Conservation (phyloP, 305 asterid genomes). For the Fraxinus baroniana region DNA sequence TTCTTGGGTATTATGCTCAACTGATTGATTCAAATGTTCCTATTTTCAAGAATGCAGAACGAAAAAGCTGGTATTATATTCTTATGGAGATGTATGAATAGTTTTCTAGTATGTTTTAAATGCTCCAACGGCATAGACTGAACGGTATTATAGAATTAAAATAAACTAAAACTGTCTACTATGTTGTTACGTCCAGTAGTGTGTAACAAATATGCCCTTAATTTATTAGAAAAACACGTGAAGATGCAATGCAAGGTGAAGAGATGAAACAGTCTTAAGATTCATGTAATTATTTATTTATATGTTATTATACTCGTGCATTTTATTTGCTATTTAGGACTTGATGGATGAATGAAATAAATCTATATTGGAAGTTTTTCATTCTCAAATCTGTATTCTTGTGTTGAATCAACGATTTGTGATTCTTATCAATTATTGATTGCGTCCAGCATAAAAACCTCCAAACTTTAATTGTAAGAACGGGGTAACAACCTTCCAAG, state of each 20-base stretch:
- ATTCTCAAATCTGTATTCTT: not conserved
- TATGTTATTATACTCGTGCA: not conserved
- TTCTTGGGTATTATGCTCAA: not conserved
- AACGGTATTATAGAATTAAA: not conserved
- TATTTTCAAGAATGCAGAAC: not conserved
- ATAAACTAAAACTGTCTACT: not conserved
- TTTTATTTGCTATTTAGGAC: not conserved
- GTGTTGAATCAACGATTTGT: not conserved
- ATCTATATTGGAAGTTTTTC: not conserved
- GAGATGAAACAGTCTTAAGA: not conserved
- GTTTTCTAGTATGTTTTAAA: not conserved
- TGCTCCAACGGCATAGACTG: not conserved
- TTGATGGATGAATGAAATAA: not conserved
- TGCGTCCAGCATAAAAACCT: no score
- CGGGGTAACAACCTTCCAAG: constrained; percentile 44
- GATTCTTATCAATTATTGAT: not conserved
- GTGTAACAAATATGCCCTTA: not conserved
- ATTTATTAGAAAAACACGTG: not conserved
- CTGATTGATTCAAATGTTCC: not conserved
- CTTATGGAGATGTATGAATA: not conserved
- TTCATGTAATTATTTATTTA: not conserved
- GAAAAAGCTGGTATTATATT: not conserved
- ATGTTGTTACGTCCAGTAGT: not conserved
- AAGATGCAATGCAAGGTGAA: not conserved
- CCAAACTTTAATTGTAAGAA: not conserved